Conservation (phyloP, 345 rosid genomes). For the Microcos paniculata region DNA sequence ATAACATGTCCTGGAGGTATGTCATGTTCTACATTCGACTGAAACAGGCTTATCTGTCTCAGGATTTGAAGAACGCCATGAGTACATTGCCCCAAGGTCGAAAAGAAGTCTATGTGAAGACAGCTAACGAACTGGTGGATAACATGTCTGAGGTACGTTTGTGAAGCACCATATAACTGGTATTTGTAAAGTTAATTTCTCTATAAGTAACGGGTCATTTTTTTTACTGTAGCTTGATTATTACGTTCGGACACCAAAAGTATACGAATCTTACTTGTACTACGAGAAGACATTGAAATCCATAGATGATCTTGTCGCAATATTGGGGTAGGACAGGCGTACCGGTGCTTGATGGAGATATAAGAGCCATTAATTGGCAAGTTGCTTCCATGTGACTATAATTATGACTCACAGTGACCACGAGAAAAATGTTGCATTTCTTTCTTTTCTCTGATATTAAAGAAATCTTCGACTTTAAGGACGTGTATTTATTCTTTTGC, state of each 20-base stretch:
- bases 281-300: constrained; percentile 85
- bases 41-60: constrained; percentile 71
- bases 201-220: not conserved
- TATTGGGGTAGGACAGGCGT: constrained; percentile 28
- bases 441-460: not conserved
- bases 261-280: constrained; percentile 84
- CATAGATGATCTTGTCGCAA: constrained; percentile 64
- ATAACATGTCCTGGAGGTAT: constrained; percentile 90
- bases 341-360: not conserved
- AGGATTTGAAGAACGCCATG: constrained; percentile 77
- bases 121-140: constrained; percentile 69
- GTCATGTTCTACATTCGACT: constrained; percentile 72
- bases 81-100: constrained; percentile 54
- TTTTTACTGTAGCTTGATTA: constrained; percentile 51
- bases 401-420: not conserved
- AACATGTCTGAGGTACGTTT: constrained; percentile 72
- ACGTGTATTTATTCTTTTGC: not conserved
- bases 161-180: too few species aligned
- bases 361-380: not conserved
- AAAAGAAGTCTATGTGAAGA: constrained; percentile 54
- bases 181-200: not conserved
- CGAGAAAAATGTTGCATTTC: not conserved
- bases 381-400: not conserved
- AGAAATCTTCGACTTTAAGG: not conserved
- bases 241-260: constrained; percentile 76